These are phyloP conservation scores for Chlorella sp. DNA, from an alignment of 139 green algal species.

Conservation along the genomic window DNA sequence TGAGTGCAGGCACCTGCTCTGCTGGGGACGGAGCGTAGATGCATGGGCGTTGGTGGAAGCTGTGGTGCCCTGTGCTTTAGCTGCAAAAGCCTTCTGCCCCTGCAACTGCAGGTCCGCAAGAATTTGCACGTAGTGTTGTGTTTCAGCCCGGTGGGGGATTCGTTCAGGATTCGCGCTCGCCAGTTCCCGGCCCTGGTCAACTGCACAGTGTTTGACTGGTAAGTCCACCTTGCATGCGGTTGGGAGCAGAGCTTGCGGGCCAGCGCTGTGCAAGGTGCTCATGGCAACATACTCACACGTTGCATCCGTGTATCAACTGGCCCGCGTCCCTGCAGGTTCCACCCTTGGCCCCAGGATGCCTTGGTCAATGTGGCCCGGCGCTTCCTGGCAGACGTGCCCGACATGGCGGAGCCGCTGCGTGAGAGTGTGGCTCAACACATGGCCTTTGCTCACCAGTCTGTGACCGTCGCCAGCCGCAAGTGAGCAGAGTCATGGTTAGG, in stretches of 20 bases:
- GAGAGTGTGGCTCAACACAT: constrained; percentile 87
- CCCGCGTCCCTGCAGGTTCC: constrained; percentile 61
- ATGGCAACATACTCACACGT: not conserved
- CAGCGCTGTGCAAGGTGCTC: not conserved
- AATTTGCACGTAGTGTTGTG: constrained; percentile 92
- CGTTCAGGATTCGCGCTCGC: constrained; percentile 85
- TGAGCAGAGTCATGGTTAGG: not conserved
- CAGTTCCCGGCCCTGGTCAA: constrained; percentile 92
- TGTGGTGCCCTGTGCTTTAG: not conserved
- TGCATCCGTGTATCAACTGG: not conserved
- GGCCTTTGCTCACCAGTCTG: constrained; percentile 83
- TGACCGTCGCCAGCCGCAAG: constrained; percentile 55
- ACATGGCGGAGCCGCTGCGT: constrained; percentile 67
- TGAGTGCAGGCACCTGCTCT: constrained; percentile 30
- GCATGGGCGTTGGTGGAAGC: not conserved
- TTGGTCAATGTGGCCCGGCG: constrained; percentile 82
- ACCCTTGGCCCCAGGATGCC: constrained; percentile 86
- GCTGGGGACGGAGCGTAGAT: not conserved
- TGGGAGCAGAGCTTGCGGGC: not conserved
- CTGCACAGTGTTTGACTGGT: constrained; percentile 81
- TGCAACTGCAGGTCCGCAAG: constrained; percentile 62
- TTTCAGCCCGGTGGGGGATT: constrained; percentile 92
- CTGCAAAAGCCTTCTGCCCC: not conserved
- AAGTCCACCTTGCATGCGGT: not conserved
- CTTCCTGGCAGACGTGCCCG: constrained; percentile 82